Evolutionary conservation across 345 rosid genomes (phyloP), one percentile per base, ranked within the genome.

Genomic region (Pelargonium nanum): DNA sequence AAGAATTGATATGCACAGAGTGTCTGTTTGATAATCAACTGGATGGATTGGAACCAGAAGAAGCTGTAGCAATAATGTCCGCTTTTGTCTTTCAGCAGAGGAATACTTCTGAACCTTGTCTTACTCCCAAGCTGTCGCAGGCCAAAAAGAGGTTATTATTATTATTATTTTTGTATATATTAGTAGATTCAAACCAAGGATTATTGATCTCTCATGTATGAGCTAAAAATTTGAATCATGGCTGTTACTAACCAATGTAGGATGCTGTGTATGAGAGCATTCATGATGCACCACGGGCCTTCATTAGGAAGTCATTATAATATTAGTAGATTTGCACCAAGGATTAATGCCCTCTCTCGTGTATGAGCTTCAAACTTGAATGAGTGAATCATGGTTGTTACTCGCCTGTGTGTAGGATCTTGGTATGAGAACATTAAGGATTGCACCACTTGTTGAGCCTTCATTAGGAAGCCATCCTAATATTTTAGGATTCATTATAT

Each of bases 51-150:
- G 89, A 89, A 77, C 97, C 99, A 32, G 99, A 93, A 81, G 99
- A 89, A 80, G 97, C 97, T 25, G 96, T 93, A 13, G 99, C 99
- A 63, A 62, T 93, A 68, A 87, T 93, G 99, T 93, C 99, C 20
- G 96, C 99, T 64, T 89, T 87, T 61, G 99, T 93, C 66, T 93
- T 89, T 80, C 99, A 93, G 77, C 99, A 89, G 76, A 87, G 76
- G 77, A 87, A 93, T 24, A 71, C 96, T 69, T 89, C 96, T 19
- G 88, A 81, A 40, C 94, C 94, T 70, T 75, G 86, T 50, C 88
- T 92, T 60, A 89, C 96, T 62, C 81, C 89, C 50, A 85, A 83
- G 72, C 85, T 92, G 30, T 71, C 77, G 24, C 63, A 81, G 67
- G 96, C 99, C 61, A 87, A 70, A 66, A 64, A 93, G 52, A 89